Base-by-base conservation (phyloP, 306 rosid species). In the Acmispon strigosus region DNA sequence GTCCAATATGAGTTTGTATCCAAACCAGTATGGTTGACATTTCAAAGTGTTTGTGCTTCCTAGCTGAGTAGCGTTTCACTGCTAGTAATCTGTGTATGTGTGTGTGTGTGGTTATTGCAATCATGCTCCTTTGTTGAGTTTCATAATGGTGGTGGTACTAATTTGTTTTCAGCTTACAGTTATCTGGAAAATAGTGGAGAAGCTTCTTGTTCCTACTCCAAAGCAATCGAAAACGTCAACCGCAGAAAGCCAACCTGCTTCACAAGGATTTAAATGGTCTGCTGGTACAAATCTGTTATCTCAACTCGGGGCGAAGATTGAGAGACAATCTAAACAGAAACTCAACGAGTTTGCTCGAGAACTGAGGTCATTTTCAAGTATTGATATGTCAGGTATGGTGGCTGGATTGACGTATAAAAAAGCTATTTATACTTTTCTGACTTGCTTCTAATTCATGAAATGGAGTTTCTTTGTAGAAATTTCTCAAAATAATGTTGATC, bases 131-230 rank as follows among this genome's bases (percentile, higher is more conserved):
- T 74, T 19, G 57, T 73, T 63, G 22, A 63, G 77, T 70, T 81
- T 69, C 65, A 57, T 80, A 60, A 61, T 84, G 32, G 74, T 83
- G 62, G 80, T 82, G 61, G 75, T 80, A 82, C 92, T 94, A 82
- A 89, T 87, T 82, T 75, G 79, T 77, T 81, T 85, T 86, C 86
- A 89, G 92, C 85, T 82, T 88, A 86, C 99, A 94, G 99, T 94
- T 87, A 55, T 94, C 78, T 94, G 97, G 99, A 94, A 89, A 80
- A 60, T 94, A 84, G 92, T 84, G 85, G 96, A 87, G 87, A 94
- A 84, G 80, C 78, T 91, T 66, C 79, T 87, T 61, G 55, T 42
- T 76, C 97, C 95, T 1, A 79, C 67, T 78, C 91, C 89, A 0
- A 89, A 86, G 80, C 83, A 82, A 39, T 63, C 67, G 44, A 82